Evolutionary conservation across 2,329 filamentous ascomycete species (phyloP).

Genomic region (Colletotrichum sp.): DNA sequence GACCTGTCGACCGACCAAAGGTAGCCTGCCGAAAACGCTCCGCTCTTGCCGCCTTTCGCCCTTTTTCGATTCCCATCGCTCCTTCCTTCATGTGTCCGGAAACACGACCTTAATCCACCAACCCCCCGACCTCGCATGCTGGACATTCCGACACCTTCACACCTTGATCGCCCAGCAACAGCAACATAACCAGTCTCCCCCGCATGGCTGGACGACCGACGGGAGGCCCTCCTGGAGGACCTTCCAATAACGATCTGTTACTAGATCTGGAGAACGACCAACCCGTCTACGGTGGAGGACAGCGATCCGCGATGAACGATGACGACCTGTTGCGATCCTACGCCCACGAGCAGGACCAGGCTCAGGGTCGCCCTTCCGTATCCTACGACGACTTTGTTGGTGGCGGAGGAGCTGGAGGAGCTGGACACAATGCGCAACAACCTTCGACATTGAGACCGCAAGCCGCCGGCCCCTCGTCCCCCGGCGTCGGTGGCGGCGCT

Average conservation of each 20-base stretch:
- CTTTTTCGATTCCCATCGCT: conserved; percentile 7
- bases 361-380: conserved; percentile 77
- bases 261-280: conserved; percentile 77
- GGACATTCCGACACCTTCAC: conserved; percentile 30
- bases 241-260: conserved; percentile 65
- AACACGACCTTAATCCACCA: conserved; percentile 9
- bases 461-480: conserved; percentile 28
- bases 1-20: conserved; percentile 3
- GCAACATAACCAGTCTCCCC: conserved; percentile 40
- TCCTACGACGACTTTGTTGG: conserved; percentile 97
- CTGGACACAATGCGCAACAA: conserved; percentile 41
- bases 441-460: conserved; percentile 45
- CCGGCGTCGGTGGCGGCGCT: conserved; percentile 22
- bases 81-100: conserved; percentile 6
- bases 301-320: conserved; percentile 80
- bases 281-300: conserved; percentile 75
- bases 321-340: conserved; percentile 80
- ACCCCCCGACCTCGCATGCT: conserved; percentile 32
- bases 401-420: conserved; percentile 33
- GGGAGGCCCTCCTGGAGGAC: conserved; percentile 53
- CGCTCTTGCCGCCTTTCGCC: not conserved
- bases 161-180: conserved; percentile 23
- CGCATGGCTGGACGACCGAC: conserved; percentile 67
- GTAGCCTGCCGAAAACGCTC: not conserved
- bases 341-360: conserved; percentile 68